Base-by-base conservation (phyloP, 164 flowering plant genomes). In the Berberis thunbergii region DNA sequence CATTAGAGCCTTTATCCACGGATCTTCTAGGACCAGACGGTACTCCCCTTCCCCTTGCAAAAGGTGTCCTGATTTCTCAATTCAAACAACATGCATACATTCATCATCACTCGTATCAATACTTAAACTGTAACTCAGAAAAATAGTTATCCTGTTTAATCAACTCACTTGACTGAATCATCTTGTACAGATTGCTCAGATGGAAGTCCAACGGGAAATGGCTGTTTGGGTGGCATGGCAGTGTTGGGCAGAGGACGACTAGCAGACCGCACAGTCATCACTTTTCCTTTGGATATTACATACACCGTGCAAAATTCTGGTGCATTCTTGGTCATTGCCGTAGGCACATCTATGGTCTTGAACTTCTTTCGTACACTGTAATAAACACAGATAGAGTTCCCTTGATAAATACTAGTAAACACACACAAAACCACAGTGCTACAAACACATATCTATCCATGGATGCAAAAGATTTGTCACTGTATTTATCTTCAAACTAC, bases 281-380 rank as follows among this genome's bases (percentile, higher is more conserved):
- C 69, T 75, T 84, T 94, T 26, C 84, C 84, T 65, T 88, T 88
- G 3, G 84, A 56, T 58, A 94, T 76, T 1, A 88, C 88, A 67
- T 81, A 86, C 11, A 94, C 92, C 0, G 88, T 68, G 61, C 96
- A 87, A 66, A 80, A 94, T 10, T 83, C 88, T 10, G 97, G 98
- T 4, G 87, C 91, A 62, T 59, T 42, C 70, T 83, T 91, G 12
- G 60, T 61, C 45, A 93, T 10, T 41, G 39, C 12, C 6, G 75
- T 60, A 10, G 87, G 74, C 4, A 94, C 80, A 62, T 94, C 96
- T 9, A 26, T 26, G 26, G 61, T 72, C 77, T 74, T 84, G 57
- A 86, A 79, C 63, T 54, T 63, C 58, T 57, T 48, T 12, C 41
- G 55, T 4, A 41, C 59, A 38, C 59, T 38, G 80, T 10, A 13